Evolutionary conservation across 345 rosid genomes (phyloP), one percentile per base, ranked within the genome.

Genomic region (Carallia pectinifolia): DNA sequence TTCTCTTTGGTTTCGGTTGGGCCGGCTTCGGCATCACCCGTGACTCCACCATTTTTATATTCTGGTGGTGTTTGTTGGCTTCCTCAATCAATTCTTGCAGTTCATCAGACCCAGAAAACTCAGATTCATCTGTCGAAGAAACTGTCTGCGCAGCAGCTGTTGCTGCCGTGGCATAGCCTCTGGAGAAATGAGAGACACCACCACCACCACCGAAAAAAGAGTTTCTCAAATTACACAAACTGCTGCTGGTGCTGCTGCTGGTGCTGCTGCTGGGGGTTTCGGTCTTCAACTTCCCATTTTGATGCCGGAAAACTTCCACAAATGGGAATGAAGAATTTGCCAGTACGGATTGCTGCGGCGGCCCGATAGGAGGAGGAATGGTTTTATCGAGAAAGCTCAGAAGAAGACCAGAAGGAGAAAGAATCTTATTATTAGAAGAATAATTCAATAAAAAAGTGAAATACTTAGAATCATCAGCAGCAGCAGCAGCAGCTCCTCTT

Each of bases 51-150:
- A 33, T 33, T 33, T 33, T 33, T 4, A 33, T 33, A 1, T 74
- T 67, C 67, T 70, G 79, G n/a, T 71, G 78, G 62, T 86, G 81
- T 60, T 71, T 83, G 69, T 69, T 76, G 72, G 81, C 73, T 65
- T 79, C 85, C 53, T 80, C 78, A 0, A 87, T 68, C 78, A 82
- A 63, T 68, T 85, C 96, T 9, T 81, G 88, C 47, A 88, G 65
- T 62, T 91, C 97, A 62, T 90, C 97, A 15, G 86, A 81, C 67
- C 90, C 91, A 6, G 92, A 88, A 12, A 86, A 77, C 34, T 91
- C 92, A 48, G 90, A 88, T 62, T 93, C 96, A 7, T 82, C 91
- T 16, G 85, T 83, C 0, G 93, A 88, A 70, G 79, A 77, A 64
- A 86, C 64, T 13, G 86, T 88, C 79, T 90, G 83, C 1, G 96